Evolutionary conservation across 495 filamentous ascomycete species (phyloP), one percentile per base, ranked within the genome.

Genomic region (Penicillium coffeae): DNA sequence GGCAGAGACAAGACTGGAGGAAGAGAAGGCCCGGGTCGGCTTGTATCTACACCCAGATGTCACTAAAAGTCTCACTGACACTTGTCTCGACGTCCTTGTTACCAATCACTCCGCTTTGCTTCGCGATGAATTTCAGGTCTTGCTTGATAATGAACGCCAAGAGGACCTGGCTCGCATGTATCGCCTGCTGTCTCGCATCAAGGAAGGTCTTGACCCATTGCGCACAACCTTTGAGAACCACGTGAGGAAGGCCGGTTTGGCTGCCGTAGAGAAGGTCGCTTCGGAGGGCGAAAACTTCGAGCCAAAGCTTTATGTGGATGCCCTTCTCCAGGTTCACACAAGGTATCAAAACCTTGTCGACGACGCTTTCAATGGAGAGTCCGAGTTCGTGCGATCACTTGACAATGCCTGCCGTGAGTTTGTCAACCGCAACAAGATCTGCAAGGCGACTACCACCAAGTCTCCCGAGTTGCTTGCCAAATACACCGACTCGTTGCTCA

Each of bases 351-450:
- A 82, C 30, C 78, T 98, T 21, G 93, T 98, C 34, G 87, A 94
- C 69, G 81, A 85, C 32, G 93, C 93, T 1, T 98, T 98, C 72
- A 87, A 85, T 44, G 89, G 92, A 43, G 93, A 98, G 63, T 89
- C 94, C 3, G 93, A 98, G 60, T 98, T 98, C 65, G 95, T 96
- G 14, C 81, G 93, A 48, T 96, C 93, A 2, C 74, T 98, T 22
- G 93, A 98, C 54, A 98, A 96, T 66, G 93, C 93, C 25, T 98
- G 93, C 70, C 84, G 90, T 45, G 93, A 98, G 56, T 98, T 96
- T 56, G 93, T 97, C 57, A 98, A 98, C 69, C 83, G 93, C 38
- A 98, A 98, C 63, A 84, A 89, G 55, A 85, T 98, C 36, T 96
- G 92, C 80, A 90, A 92, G 55, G 83, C 86, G 3, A 89, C 88